These are phyloP conservation scores for Aspergillus kassunensis DNA, from an alignment of 495 filamentous ascomycete species.

Conservation along the genomic window DNA sequence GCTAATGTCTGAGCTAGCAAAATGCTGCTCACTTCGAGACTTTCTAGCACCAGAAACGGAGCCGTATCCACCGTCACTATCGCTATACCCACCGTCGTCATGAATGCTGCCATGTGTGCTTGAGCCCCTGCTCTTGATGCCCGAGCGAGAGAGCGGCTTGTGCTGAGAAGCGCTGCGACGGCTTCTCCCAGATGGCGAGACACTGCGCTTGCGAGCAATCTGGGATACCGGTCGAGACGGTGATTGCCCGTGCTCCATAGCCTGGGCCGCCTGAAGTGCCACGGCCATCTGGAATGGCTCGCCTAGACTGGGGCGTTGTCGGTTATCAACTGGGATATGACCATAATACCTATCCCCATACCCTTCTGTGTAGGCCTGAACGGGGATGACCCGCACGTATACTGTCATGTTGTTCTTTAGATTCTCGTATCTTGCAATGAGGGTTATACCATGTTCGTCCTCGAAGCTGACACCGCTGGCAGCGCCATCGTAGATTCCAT, in stretches of 20 bases:
- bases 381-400: slow-evolving; percentile 76
- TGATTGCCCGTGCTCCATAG: slow-evolving; percentile 51
- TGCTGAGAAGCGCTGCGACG: slow-evolving; percentile 77
- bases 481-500: slow-evolving; percentile 77
- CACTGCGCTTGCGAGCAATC: slow-evolving; percentile 69
- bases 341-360: slow-evolving; percentile 40
- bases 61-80: slow-evolving; percentile 71
- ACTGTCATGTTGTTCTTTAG: slow-evolving; percentile 84
- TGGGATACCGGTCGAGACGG: slow-evolving; percentile 63
- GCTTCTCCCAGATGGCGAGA: slow-evolving; percentile 75
- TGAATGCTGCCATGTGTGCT: slow-evolving; percentile 63
- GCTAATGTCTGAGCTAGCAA: slow-evolving; percentile 94
- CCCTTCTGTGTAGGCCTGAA: slow-evolving; percentile 41
- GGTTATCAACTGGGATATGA: slow-evolving; percentile 36
- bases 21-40: slow-evolving; percentile 68
- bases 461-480: slow-evolving; percentile 84
- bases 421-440: slow-evolving; percentile 95
- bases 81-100: slow-evolving; percentile 73
- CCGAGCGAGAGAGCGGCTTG: slow-evolving; percentile 63
- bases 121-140: slow-evolving; percentile 62
- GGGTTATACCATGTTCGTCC: slow-evolving; percentile 75
- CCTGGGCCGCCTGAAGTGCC: slow-evolving; percentile 42
- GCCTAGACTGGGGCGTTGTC: slow-evolving; percentile 48
- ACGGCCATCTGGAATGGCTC: slow-evolving; percentile 57
- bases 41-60: slow-evolving; percentile 67